Evolutionary conservation across 108 stramenopile genomes (phyloP).

Genomic region (Nitzschia putrida): DNA sequence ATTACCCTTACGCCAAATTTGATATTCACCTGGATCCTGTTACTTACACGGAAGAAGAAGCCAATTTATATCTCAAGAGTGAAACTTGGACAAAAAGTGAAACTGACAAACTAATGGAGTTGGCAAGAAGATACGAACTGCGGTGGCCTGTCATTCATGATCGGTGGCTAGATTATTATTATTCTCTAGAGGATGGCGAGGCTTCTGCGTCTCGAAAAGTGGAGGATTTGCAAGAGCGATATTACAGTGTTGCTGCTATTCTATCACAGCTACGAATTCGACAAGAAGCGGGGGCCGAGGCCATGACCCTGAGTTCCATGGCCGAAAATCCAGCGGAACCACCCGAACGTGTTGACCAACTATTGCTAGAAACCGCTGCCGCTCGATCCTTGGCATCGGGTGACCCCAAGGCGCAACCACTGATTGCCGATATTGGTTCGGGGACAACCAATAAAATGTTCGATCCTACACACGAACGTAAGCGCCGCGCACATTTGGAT

Average conservation of each 20-base stretch:
- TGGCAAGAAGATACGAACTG: constrained; percentile 78
- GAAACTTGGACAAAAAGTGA: constrained; percentile 86
- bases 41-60: constrained; percentile 80
- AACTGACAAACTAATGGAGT: constrained; percentile 87
- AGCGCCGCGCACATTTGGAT: constrained; percentile 71
- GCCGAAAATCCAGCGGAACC: constrained; percentile 18
- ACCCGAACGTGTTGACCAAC: constrained; percentile 25
- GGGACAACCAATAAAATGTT: constrained; percentile 75
- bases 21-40: constrained; percentile 84
- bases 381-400: constrained; percentile 48
- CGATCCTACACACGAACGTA: constrained; percentile 71
- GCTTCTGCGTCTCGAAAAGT: constrained; percentile 40
- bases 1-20: constrained; percentile 94
- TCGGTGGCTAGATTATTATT: constrained; percentile 55
- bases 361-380: constrained; percentile 54
- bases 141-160: constrained; percentile 94
- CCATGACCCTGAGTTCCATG: constrained; percentile 21
- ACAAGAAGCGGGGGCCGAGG: constrained; percentile 51
- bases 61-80: constrained; percentile 45
- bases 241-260: constrained; percentile 80
- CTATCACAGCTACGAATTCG: constrained; percentile 53
- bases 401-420: constrained; percentile 47
- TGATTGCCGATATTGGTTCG: constrained; percentile 50
- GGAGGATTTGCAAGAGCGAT: constrained; percentile 90
- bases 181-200: constrained; percentile 7